Percentiles rank a stretch among this genome's conserved stretches.
These are phyloP conservation scores for Neonectria faginata DNA, from an alignment of 2,329 filamentous ascomycete species.

Conservation along the genomic window DNA sequence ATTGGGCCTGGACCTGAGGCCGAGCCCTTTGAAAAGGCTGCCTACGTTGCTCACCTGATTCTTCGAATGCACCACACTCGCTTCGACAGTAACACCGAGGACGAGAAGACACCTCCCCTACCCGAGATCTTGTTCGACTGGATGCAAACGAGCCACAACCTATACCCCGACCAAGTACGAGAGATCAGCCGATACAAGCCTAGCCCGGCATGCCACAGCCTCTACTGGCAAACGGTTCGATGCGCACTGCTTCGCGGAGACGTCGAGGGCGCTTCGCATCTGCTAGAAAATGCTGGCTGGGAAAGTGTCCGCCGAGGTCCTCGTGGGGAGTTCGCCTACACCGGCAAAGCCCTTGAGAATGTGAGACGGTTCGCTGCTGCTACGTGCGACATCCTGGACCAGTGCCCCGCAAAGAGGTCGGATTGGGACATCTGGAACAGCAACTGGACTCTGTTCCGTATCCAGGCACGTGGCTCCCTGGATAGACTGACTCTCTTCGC, in stretches of 20 bases:
- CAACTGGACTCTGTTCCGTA: constrained; percentile 87
- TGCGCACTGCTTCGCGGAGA: constrained; percentile 80
- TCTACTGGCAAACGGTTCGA: constrained; percentile 90
- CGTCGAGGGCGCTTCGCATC: constrained; percentile 71
- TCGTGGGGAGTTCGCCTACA: constrained; percentile 75
- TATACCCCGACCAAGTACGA: constrained; percentile 75
- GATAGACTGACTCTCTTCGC: constrained; percentile 81
- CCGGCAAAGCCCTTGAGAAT: constrained; percentile 79
- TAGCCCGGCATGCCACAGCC: constrained; percentile 78
- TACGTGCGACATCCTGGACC: constrained; percentile 75
- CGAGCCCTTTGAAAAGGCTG: constrained; percentile 78
- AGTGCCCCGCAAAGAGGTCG: constrained; percentile 75
- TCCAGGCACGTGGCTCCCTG: constrained; percentile 76
- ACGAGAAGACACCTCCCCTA: constrained; percentile 65
- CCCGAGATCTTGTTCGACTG: constrained; percentile 86
- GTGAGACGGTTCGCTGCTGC: constrained; percentile 78
- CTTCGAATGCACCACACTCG: constrained; percentile 81
- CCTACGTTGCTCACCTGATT: constrained; percentile 81
- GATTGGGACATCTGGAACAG: constrained; percentile 87
- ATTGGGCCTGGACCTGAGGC: constrained; percentile 74
- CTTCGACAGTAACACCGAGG: constrained; percentile 53
- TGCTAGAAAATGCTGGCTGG: constrained; percentile 83
- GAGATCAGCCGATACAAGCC: constrained; percentile 73
- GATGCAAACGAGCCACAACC: constrained; percentile 80
- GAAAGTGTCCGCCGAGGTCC: constrained; percentile 78